A percentile compares a stretch with the other conserved stretches of the same genome.
These are phyloP conservation scores for Daldinia sp. DNA, from an alignment of 2,329 filamentous ascomycete species.

Conservation along the genomic window DNA sequence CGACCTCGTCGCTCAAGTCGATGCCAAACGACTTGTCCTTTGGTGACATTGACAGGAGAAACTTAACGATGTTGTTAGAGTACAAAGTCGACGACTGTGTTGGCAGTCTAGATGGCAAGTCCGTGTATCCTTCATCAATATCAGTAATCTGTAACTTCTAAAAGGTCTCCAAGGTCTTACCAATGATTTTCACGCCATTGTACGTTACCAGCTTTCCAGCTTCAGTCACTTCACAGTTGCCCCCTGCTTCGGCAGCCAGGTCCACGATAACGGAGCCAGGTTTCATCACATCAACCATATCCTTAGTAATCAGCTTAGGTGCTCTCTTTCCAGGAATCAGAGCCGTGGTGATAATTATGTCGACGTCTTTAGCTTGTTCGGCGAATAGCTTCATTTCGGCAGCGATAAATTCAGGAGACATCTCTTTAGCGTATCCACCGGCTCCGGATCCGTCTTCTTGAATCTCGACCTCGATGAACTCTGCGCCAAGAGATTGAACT, in stretches of 20 bases:
- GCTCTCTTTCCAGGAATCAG: conserved; percentile 85
- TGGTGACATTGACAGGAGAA: conserved; percentile 81
- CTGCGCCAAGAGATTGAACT: conserved; percentile 87
- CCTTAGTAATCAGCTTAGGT: conserved; percentile 82
- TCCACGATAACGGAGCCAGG: conserved; percentile 90
- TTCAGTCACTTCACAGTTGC: conserved; percentile 85
- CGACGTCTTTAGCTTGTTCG: conserved; percentile 85
- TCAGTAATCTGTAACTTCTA: conserved; percentile 37
- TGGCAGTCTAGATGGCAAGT: conserved; percentile 84
- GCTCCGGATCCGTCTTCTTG: conserved; percentile 85
- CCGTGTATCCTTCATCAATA: conserved; percentile 72
- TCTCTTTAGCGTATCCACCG: conserved; percentile 90
- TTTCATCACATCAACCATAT: conserved; percentile 85
- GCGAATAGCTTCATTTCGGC: conserved; percentile 93
- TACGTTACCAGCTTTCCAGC: conserved; percentile 75
- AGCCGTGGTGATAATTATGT: conserved; percentile 94
- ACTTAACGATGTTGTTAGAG: conserved; percentile 93
- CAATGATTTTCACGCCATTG: conserved; percentile 85
- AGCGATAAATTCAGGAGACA: conserved; percentile 93
- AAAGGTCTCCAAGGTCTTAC: conserved; percentile 52
- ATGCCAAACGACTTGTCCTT: conserved; percentile 81
- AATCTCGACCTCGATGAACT: conserved; percentile 87
- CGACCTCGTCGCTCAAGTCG: conserved; percentile 84
- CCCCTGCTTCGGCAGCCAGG: conserved; percentile 85
- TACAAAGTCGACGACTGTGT: conserved; percentile 91